Conservation (phyloP, 495 filamentous ascomycete species). For the Neurospora terricola region DNA sequence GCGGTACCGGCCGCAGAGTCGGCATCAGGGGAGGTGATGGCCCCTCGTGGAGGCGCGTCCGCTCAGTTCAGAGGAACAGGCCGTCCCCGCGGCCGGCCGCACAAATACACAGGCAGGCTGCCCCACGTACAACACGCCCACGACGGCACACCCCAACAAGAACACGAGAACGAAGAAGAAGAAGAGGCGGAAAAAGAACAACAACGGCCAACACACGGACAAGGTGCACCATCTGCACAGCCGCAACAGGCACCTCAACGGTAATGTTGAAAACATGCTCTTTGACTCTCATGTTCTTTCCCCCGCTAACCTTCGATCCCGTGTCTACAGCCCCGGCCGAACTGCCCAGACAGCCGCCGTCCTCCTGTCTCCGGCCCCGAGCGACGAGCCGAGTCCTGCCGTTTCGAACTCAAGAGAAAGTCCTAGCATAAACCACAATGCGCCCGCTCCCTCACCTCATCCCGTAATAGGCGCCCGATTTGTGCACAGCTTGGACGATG, state of each 20-base stretch:
- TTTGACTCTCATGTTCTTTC: neutral
- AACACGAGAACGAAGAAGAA: neutral
- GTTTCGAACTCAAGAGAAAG: slow-evolving; percentile 19
- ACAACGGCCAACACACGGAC: neutral
- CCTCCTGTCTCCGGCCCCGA: slow-evolving; percentile 47
- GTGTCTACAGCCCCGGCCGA: neutral
- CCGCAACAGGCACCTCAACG: slow-evolving; percentile 5
- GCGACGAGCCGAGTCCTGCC: slow-evolving; percentile 41
- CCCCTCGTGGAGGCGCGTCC: neutral
- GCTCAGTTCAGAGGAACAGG: neutral
- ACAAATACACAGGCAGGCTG: neutral
- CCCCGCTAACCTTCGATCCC: neutral
- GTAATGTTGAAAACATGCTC: slow-evolving; percentile 7
- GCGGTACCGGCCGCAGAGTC: neutral
- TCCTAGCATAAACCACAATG: slow-evolving; percentile 9
- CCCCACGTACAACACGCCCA: neutral
- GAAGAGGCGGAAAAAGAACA: neutral
- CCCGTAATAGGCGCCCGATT: slow-evolving; percentile 22
- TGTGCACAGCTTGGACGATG: slow-evolving; percentile 1
- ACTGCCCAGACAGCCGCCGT: slow-evolving; percentile 14
- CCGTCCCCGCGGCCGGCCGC: neutral
- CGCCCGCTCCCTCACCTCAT: neutral
- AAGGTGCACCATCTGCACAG: neutral
- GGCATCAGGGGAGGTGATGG: neutral
- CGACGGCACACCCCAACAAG: neutral